These are phyloP conservation scores for Termitomyces sp. DNA, from an alignment of 768 basidiomycete species.

Conservation along the genomic window DNA sequence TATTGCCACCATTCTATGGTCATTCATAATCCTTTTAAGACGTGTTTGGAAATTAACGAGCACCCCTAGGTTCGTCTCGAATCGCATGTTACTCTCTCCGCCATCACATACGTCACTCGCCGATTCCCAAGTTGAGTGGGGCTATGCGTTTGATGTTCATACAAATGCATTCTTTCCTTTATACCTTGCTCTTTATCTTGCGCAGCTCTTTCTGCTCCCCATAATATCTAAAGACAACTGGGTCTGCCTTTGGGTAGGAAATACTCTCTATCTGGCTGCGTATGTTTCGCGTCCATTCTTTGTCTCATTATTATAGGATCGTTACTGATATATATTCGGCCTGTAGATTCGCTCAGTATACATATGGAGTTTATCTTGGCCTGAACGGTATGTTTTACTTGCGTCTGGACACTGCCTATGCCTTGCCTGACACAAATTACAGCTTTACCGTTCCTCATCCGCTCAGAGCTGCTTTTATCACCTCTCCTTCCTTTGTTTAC, in stretches of 20 bases:
- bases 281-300: conserved; percentile 26
- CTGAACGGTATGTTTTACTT: conserved; percentile 49
- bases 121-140: conserved; percentile 82
- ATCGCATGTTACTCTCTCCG: conserved; percentile 63
- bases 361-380: conserved; percentile 87
- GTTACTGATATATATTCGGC: neutral
- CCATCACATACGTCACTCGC: conserved; percentile 65
- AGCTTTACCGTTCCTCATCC: conserved; percentile 94
- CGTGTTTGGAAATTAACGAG: conserved; percentile 4
- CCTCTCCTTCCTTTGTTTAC: conserved; percentile 84
- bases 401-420: conserved; percentile 2
- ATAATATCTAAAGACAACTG: conserved; percentile 81
- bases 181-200: conserved; percentile 85
- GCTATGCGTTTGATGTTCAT: conserved; percentile 95
- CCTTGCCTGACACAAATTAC: conserved; percentile 6
- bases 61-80: conserved; percentile 58
- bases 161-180: conserved; percentile 96
- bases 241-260: conserved; percentile 92
- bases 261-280: conserved; percentile 88
- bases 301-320: neutral
- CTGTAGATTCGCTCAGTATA: conserved; percentile 77
- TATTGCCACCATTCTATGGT: conserved; percentile 77
- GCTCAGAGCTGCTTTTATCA: conserved; percentile 85
- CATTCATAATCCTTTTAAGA: conserved; percentile 8
- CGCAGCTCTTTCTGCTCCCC: conserved; percentile 81